These are phyloP conservation scores for Colletotrichum cordylinicola DNA, from an alignment of 2,329 filamentous ascomycete genomes.

Conservation along the genomic window DNA sequence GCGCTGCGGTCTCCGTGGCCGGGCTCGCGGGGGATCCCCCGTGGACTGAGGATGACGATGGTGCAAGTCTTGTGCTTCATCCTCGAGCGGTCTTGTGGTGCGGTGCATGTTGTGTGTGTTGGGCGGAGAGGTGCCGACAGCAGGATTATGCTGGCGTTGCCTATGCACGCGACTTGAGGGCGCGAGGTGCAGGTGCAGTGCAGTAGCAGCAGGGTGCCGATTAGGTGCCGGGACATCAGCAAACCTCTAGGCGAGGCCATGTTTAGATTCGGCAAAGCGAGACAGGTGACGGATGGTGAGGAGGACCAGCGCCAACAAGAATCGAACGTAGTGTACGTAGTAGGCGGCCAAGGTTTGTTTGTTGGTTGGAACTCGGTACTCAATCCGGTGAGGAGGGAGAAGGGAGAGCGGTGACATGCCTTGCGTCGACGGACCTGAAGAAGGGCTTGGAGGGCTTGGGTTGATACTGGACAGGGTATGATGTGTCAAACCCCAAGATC, in stretches of 20 bases:
- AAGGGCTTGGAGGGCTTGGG: not conserved
- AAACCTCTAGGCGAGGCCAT: not conserved
- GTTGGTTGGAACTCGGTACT: not conserved
- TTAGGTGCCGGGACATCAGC: slow-evolving; percentile 6
- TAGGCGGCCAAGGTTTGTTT: not conserved
- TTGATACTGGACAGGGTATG: not conserved
- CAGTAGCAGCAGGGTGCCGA: not conserved
- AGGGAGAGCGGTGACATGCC: not conserved
- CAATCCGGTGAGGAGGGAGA: not conserved
- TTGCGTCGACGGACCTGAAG: not conserved
- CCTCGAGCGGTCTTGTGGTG: not conserved
- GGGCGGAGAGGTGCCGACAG: not conserved
- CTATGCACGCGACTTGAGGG: not conserved
- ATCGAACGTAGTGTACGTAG: not conserved
- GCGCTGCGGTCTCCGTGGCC: not conserved
- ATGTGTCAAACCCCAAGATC: not conserved
- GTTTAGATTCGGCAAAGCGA: not conserved
- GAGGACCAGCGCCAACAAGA: not conserved
- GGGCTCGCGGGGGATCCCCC: not conserved
- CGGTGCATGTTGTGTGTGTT: not conserved
- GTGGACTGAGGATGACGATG: not conserved
- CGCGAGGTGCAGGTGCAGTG: not conserved
- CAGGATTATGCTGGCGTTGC: not conserved
- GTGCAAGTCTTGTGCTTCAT: not conserved
- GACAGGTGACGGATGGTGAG: slow-evolving; percentile 11